These are phyloP conservation scores for Argentina anserina DNA, from an alignment of 306 rosid genomes.

Conservation along the genomic window DNA sequence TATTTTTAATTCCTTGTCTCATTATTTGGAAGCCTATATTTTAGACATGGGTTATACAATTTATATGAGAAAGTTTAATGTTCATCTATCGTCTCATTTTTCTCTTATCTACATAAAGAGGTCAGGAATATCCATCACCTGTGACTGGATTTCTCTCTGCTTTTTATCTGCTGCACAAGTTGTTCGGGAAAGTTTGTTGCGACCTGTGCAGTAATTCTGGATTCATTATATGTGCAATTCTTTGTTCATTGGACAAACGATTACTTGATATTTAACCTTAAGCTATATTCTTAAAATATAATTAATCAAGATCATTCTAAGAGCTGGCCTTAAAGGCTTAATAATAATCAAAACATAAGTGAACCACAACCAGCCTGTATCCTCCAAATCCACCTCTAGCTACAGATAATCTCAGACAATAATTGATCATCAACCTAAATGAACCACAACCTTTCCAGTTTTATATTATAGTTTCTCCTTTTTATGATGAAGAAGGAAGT, in stretches of 20 bases:
- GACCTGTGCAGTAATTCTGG: neutral
- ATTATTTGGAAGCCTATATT: neutral
- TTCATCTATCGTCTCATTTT: neutral
- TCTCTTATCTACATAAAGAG: neutral
- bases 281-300: neutral
- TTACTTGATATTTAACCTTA: neutral
- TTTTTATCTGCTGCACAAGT: neutral
- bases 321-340: neutral
- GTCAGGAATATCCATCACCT: neutral
- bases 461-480: too few relatives aligned
- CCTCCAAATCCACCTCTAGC: neutral
- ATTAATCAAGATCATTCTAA: neutral
- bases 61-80: neutral
- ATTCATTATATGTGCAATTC: neutral
- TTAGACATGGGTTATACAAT: neutral
- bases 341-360: neutral
- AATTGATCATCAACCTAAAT: too few relatives aligned
- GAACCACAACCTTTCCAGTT: too few relatives aligned
- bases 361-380: neutral
- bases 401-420: neutral
- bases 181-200: neutral
- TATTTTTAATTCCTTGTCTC: neutral
- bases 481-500: too few relatives aligned
- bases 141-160: neutral
- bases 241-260: too few relatives aligned